Conservation (phyloP, 2,329 filamentous ascomycete genomes). For the Reticulascus tulasneorum region DNA sequence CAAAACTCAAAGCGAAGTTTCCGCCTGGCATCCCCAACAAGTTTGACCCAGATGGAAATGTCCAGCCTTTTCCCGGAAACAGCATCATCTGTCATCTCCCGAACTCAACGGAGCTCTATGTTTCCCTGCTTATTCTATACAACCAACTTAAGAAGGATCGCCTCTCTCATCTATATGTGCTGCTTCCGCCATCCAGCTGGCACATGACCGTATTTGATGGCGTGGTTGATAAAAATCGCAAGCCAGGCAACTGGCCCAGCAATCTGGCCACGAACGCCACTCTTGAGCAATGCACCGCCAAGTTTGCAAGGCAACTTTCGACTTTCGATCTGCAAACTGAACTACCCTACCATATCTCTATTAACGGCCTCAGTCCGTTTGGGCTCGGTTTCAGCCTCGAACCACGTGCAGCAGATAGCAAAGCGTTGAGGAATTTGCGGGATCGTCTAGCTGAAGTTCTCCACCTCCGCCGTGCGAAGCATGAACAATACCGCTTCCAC, state of each 20-base stretch:
- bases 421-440: slow-evolving; percentile 2
- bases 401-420: slow-evolving; percentile 14
- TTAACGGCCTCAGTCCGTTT: slow-evolving; percentile 14
- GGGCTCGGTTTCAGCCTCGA: slow-evolving; percentile 11
- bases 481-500: slow-evolving; percentile 18
- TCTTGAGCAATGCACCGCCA: slow-evolving; percentile 10
- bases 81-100: slow-evolving; percentile 16
- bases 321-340: slow-evolving; percentile 7
- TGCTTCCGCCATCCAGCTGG: slow-evolving; percentile 16
- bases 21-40: slow-evolving; percentile 15
- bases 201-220: slow-evolving; percentile 20
- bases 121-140: slow-evolving; percentile 12
- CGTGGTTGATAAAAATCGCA: slow-evolving; percentile 14
- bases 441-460: slow-evolving; percentile 15
- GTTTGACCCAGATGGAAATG: slow-evolving; percentile 12
- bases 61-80: slow-evolving; percentile 15
- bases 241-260: slow-evolving; percentile 16
- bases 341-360: slow-evolving; percentile 16
- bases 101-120: slow-evolving; percentile 7
- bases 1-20: too few species aligned
- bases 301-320: slow-evolving; percentile 10
- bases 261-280: slow-evolving; percentile 10
- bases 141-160: slow-evolving; percentile 13
- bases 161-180: slow-evolving; percentile 8
- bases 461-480: slow-evolving; percentile 17